These are phyloP conservation scores for Suillus luteus DNA, from an alignment of 768 basidiomycete species.

Conservation along the genomic window DNA sequence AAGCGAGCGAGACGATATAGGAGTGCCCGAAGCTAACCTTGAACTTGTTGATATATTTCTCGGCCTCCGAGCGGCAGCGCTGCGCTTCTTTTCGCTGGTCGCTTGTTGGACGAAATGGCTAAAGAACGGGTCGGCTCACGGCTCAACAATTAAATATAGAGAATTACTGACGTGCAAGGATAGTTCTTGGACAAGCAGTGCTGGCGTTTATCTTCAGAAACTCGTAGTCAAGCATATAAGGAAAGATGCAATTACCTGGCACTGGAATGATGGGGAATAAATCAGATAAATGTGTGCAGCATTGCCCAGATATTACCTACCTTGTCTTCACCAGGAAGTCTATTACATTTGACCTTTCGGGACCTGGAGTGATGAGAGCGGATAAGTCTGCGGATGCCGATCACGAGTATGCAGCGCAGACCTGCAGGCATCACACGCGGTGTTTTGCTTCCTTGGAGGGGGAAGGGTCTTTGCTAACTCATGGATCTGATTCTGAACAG, in stretches of 20 bases:
- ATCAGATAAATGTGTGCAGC: slow-evolving; percentile 10
- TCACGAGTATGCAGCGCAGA: slow-evolving; percentile 28
- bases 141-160: slow-evolving; percentile 22
- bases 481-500: slow-evolving; percentile 80
- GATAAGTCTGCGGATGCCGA: slow-evolving; percentile 16
- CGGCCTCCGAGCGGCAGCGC: slow-evolving; percentile 59
- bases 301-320: slow-evolving; percentile 40
- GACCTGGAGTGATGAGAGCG: slow-evolving; percentile 45
- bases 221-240: not conserved
- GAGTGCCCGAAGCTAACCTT: slow-evolving; percentile 41
- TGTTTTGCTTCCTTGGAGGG: slow-evolving; percentile 89
- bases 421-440: slow-evolving; percentile 94
- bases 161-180: slow-evolving; percentile 79
- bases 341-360: slow-evolving; percentile 88
- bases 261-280: slow-evolving; percentile 40
- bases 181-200: slow-evolving; percentile 88
- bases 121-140: slow-evolving; percentile 21
- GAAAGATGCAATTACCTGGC: slow-evolving; percentile 52
- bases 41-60: slow-evolving; percentile 57
- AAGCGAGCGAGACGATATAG: slow-evolving; percentile 18
- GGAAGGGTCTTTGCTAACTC: slow-evolving; percentile 79
- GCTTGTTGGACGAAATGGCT: slow-evolving; percentile 84
- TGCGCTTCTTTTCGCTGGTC: slow-evolving; percentile 82
- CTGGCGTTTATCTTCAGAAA: slow-evolving; percentile 38
- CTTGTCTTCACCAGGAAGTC: slow-evolving; percentile 81